Percentiles rank a stretch among this genome's conserved stretches.
These are phyloP conservation scores for Saccharomycopsis malanga DNA, from an alignment of 805 yeast genomes.

Conservation along the genomic window DNA sequence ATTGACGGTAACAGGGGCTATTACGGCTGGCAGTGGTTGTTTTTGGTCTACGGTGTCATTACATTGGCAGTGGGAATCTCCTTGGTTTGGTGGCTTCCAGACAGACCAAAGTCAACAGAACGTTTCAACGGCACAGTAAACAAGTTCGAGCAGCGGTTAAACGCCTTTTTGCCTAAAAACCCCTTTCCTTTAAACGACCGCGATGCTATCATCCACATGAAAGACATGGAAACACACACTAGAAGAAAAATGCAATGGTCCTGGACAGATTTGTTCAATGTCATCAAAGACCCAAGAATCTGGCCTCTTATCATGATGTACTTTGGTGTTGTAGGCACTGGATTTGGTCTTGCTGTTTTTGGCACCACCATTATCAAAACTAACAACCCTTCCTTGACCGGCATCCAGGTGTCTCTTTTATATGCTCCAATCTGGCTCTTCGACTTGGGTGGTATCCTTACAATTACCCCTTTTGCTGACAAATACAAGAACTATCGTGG, in stretches of 20 bases:
- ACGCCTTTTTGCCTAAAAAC: conserved; percentile 24
- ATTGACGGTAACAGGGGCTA: conserved; percentile 66
- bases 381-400: conserved; percentile 53
- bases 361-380: conserved; percentile 70
- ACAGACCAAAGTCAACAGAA: conserved; percentile 44
- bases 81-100: conserved; percentile 82
- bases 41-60: conserved; percentile 64
- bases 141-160: conserved; percentile 14
- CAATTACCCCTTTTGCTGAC: conserved; percentile 78
- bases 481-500: conserved; percentile 52
- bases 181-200: conserved; percentile 41
- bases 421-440: conserved; percentile 90
- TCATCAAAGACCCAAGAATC: conserved; percentile 55
- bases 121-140: conserved; percentile 6
- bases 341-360: conserved; percentile 77
- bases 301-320: conserved; percentile 86
- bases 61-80: conserved; percentile 58
- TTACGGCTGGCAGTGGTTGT: conserved; percentile 86
- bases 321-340: conserved; percentile 91
- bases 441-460: conserved; percentile 66
- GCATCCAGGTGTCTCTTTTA: conserved; percentile 64
- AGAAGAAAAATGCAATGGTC: conserved; percentile 44
- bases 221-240: conserved; percentile 53
- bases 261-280: conserved; percentile 45
- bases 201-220: conserved; percentile 51